Percentiles rank a stretch among this genome's conserved stretches.
Evolutionary conservation across 257 asterid genomes (phyloP).

Genomic region (Phtheirospermum japonicum): DNA sequence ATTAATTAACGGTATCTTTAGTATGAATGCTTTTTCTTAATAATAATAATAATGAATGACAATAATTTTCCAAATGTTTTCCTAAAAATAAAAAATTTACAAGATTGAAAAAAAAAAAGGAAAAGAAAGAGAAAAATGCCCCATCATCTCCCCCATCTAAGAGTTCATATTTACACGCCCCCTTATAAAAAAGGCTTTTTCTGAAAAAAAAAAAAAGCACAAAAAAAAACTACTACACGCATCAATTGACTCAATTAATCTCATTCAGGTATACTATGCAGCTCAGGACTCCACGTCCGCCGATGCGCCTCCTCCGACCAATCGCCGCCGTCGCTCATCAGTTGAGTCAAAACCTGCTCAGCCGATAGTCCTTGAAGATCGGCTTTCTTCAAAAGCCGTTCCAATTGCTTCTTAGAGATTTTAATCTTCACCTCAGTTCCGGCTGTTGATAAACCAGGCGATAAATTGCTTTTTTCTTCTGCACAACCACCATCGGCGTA

Average conservation of each 20-base stretch:
- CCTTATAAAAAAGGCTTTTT: not conserved
- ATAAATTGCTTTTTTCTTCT: not conserved
- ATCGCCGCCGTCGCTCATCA: slow-evolving; percentile 29
- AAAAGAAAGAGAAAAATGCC: slow-evolving; percentile 1
- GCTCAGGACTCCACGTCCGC: slow-evolving; percentile 46
- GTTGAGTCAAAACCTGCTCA: slow-evolving; percentile 34
- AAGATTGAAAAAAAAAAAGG: too few relatives aligned
- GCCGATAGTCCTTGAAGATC: slow-evolving; percentile 31
- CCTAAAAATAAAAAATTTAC: not conserved
- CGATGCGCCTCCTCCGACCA: slow-evolving; percentile 29
- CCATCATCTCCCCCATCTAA: not conserved
- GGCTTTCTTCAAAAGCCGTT: slow-evolving; percentile 33
- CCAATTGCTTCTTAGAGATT: slow-evolving; percentile 51
- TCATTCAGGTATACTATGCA: slow-evolving; percentile 60
- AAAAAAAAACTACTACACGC: not conserved
- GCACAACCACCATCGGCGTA: not conserved
- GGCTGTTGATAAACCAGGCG: not conserved
- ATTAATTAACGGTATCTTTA: not conserved
- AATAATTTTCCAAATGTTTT: not conserved
- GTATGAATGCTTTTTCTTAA: not conserved
- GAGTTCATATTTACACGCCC: not conserved
- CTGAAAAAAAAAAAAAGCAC: not conserved
- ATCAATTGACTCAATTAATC: slow-evolving; percentile 10
- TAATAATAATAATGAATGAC: not conserved
- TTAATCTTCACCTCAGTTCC: slow-evolving; percentile 55